These are phyloP conservation scores for Multifurca ochricompacta DNA, from an alignment of 768 basidiomycete species.

Conservation along the genomic window DNA sequence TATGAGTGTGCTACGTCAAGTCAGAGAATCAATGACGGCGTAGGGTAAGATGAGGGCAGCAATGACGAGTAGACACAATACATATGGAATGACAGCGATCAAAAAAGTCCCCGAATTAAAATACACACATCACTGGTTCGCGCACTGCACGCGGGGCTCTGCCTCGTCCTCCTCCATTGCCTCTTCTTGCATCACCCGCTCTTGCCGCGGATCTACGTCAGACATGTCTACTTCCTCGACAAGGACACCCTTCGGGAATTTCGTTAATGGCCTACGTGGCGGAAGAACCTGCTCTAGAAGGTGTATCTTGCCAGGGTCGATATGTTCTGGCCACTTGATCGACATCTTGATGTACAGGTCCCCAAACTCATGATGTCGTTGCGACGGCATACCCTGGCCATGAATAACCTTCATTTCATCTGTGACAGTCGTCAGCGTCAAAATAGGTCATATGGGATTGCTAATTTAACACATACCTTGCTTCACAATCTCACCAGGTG, in stretches of 20 bases:
- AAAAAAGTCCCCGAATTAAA: conserved; percentile 5
- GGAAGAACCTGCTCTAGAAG: conserved; percentile 83
- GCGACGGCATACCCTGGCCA: conserved; percentile 98
- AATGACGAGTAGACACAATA: conserved; percentile 10
- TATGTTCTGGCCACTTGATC: conserved; percentile 82
- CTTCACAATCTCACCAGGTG: conserved; percentile 88
- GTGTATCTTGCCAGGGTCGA: conserved; percentile 59
- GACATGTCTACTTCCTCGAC: conserved; percentile 82
- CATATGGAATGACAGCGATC: conserved; percentile 13
- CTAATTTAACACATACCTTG: conserved; percentile 53
- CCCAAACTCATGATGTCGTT: conserved; percentile 93
- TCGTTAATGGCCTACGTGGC: conserved; percentile 58
- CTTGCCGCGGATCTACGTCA: conserved; percentile 66
- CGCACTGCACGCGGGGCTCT: conserved; percentile 94
- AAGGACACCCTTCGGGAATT: conserved; percentile 55
- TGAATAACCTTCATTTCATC: conserved; percentile 86
- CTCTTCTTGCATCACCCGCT: conserved; percentile 48
- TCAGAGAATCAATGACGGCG: conserved; percentile 5
- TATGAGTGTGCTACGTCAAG: conserved; percentile 15
- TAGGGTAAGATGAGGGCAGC: conserved; percentile 3
- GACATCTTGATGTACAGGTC: conserved; percentile 83
- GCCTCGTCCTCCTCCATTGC: conserved; percentile 90
- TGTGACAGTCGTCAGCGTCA: conserved; percentile 28
- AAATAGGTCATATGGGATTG: neutral
- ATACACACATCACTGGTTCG: conserved; percentile 57